These are phyloP conservation scores for Leucogyrophana mollusca DNA, from an alignment of 768 basidiomycete genomes.

Conservation along the genomic window DNA sequence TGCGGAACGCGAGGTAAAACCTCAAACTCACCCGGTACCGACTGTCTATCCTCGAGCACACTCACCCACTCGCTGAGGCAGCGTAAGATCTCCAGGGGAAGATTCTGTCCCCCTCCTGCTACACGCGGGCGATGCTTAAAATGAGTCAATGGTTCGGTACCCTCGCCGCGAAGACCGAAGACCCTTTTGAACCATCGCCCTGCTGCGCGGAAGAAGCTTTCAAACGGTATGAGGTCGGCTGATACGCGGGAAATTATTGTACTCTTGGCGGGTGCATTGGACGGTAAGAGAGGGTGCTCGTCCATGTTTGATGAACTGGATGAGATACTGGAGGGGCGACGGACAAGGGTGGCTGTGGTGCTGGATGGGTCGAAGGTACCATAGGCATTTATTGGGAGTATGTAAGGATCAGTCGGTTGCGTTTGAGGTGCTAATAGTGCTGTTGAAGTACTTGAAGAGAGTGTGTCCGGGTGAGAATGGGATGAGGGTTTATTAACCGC, in stretches of 20 bases:
- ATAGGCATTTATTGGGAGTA: slow-evolving; percentile 49
- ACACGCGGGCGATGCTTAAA: slow-evolving; percentile 30
- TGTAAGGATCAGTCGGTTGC: slow-evolving; percentile 29
- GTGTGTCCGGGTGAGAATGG: slow-evolving; percentile 24
- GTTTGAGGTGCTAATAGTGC: slow-evolving; percentile 7
- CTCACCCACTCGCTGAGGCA: slow-evolving; percentile 59
- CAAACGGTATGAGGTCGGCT: slow-evolving; percentile 24
- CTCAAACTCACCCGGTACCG: slow-evolving; percentile 45
- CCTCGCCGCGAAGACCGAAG: slow-evolving; percentile 8
- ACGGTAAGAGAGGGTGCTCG: background rate
- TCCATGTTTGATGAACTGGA: background rate
- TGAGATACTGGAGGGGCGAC: background rate
- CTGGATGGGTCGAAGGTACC: slow-evolving; percentile 42
- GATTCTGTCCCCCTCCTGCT: slow-evolving; percentile 48
- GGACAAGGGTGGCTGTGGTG: slow-evolving; percentile 4
- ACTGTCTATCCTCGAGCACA: slow-evolving; percentile 56
- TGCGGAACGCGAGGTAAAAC: background rate
- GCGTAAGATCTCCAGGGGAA: slow-evolving; percentile 55
- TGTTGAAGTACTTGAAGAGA: slow-evolving; percentile 25
- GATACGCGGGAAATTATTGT: slow-evolving; percentile 12
- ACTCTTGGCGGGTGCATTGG: background rate
- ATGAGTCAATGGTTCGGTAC: slow-evolving; percentile 7
- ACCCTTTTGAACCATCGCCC: slow-evolving; percentile 9
- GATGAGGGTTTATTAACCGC: slow-evolving; percentile 15
- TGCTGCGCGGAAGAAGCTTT: slow-evolving; percentile 5